phyloP scores from a whole-genome alignment of 2,329 filamentous ascomycete species.

The Cordyceps cicadae region DNA sequence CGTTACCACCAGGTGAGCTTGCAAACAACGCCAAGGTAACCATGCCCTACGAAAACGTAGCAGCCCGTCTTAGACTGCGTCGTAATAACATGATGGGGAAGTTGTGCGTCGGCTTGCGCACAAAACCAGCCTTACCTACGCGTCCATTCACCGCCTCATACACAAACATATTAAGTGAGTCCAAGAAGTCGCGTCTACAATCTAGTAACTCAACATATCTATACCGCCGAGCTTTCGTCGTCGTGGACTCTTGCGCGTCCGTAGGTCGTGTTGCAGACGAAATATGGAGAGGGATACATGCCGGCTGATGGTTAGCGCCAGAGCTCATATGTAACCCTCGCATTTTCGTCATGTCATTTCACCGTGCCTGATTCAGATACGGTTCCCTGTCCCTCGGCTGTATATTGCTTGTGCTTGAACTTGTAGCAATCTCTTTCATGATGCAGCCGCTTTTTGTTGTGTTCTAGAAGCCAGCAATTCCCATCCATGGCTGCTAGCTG shows the following conservation, averaged over 20 bases:
- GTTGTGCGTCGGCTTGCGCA: too few relatives aligned
- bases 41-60: neutral
- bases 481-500: neutral
- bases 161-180: neutral
- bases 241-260: slow-evolving; percentile 1
- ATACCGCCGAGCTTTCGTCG: neutral
- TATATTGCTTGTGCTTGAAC: neutral
- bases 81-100: too few relatives aligned
- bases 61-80: neutral
- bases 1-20: neutral
- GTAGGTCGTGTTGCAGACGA: too few relatives aligned
- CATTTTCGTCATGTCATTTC: neutral
- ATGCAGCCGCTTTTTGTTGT: neutral
- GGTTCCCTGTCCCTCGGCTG: neutral
- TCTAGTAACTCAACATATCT: neutral
- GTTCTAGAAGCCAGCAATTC: neutral
- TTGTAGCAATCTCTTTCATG: neutral
- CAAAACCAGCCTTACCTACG: too few relatives aligned
- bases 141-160: neutral
- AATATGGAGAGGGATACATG: too few relatives aligned
- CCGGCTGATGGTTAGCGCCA: too few relatives aligned
- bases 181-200: neutral
- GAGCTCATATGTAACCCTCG: neutral
- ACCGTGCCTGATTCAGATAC: neutral
- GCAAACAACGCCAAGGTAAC: neutral